Evolutionary conservation across 768 basidiomycete species (phyloP).

Genomic region (Kwoniella mangroviensis): DNA sequence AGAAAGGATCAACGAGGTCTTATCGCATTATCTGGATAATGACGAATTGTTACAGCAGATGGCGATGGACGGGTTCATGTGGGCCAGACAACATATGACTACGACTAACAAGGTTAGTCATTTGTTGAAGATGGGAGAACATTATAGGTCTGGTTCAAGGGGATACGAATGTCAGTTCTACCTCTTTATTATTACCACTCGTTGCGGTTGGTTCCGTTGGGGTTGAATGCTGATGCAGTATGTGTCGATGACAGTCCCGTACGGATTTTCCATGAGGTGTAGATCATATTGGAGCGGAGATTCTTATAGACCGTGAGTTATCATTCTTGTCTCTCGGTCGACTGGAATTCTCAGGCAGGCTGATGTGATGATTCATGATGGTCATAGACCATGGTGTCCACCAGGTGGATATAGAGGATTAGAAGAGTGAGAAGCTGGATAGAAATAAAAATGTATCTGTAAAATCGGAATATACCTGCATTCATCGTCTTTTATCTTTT

Average conservation of each 20-base stretch:
- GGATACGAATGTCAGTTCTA: conserved; percentile 46
- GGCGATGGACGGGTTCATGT: conserved; percentile 51
- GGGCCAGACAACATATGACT: conserved; percentile 50
- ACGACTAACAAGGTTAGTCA: conserved; percentile 41
- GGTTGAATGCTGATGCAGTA: background rate
- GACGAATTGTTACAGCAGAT: conserved; percentile 48
- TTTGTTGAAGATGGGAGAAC: conserved; percentile 34
- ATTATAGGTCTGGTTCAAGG: conserved; percentile 38
- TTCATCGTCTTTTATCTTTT: background rate
- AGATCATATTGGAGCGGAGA: conserved; percentile 50
- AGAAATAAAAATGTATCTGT: background rate
- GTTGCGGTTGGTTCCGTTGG: background rate
- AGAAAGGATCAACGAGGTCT: conserved; percentile 42
- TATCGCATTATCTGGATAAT: conserved; percentile 36
- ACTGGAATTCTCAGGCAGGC: background rate
- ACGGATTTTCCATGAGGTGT: conserved; percentile 46
- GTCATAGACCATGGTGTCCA: conserved; percentile 26
- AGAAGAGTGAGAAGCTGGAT: conserved; percentile 10
- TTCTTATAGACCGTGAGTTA: conserved; percentile 47
- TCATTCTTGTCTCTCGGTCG: background rate
- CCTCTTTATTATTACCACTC: background rate
- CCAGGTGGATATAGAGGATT: conserved; percentile 19
- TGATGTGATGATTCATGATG: background rate
- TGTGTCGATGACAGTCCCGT: conserved; percentile 30
- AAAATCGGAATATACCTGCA: conserved; percentile 2